A percentile compares a stretch with the other conserved stretches of the same genome.
These are phyloP conservation scores for Tremella yokohamensis DNA, from an alignment of 768 basidiomycete species.

Conservation along the genomic window DNA sequence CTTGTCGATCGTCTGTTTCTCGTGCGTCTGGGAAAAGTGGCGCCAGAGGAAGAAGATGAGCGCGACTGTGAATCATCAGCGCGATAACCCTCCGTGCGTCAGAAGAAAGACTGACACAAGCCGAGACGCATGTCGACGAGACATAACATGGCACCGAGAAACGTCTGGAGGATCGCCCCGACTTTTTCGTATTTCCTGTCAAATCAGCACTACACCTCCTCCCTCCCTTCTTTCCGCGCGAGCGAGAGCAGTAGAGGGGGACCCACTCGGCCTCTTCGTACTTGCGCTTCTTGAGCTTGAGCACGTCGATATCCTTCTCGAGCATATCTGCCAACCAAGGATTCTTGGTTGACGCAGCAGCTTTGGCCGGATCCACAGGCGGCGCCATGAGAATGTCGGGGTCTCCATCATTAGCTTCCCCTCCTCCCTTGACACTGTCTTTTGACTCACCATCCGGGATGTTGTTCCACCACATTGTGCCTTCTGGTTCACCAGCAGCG, in stretches of 20 bases:
- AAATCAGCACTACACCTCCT: neutral
- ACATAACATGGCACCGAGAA: slow-evolving; percentile 45
- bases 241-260: neutral
- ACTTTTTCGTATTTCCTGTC: slow-evolving; percentile 47
- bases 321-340: slow-evolving; percentile 35
- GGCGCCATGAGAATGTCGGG: slow-evolving; percentile 42
- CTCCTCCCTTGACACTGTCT: neutral
- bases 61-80: slow-evolving; percentile 19
- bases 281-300: slow-evolving; percentile 34
- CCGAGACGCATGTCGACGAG: slow-evolving; percentile 45
- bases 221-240: neutral
- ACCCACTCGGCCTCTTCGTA: slow-evolving; percentile 43
- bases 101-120: slow-evolving; percentile 21
- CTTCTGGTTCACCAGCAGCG: slow-evolving; percentile 39
- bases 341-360: slow-evolving; percentile 32
- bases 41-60: slow-evolving; percentile 45
- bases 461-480: slow-evolving; percentile 51
- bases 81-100: too few species aligned
- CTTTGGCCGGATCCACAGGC: slow-evolving; percentile 40
- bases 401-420: slow-evolving; percentile 17
- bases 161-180: slow-evolving; percentile 44
- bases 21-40: slow-evolving; percentile 35
- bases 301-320: slow-evolving; percentile 44
- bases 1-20: slow-evolving; percentile 21
- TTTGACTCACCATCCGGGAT: slow-evolving; percentile 42